phyloP scores from a whole-genome alignment of 179 eudicot species.

The Spergularia azorica region DNA sequence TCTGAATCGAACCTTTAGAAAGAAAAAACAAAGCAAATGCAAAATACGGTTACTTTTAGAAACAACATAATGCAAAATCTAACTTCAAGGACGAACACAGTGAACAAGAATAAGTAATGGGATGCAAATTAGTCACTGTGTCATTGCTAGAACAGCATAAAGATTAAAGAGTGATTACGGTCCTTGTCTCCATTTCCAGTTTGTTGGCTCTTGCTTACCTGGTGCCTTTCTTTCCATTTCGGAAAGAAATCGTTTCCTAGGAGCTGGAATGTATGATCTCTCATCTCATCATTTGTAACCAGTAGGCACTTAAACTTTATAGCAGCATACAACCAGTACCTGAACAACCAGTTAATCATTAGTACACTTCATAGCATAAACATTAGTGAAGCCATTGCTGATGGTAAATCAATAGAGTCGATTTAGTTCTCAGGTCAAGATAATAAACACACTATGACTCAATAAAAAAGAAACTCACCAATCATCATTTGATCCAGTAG shows the following conservation, averaged over 20 bases:
- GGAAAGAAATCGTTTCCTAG: slow-evolving; percentile 90
- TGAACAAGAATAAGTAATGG: not conserved
- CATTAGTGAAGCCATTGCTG: not conserved
- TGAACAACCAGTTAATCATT: slow-evolving; percentile 35
- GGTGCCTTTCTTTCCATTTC: slow-evolving; percentile 97
- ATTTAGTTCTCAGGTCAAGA: not conserved
- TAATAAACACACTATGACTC: not conserved
- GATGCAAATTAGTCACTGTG: not conserved
- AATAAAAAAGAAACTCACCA: slow-evolving; percentile 54
- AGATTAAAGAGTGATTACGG: too few relatives aligned
- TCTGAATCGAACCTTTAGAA: slow-evolving; percentile 68
- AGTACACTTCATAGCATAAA: not conserved
- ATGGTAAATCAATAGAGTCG: not conserved
- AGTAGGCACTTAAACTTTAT: slow-evolving; percentile 76
- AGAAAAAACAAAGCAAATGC: slow-evolving; percentile 5
- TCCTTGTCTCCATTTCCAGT: not conserved
- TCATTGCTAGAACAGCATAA: not conserved
- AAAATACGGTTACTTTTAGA: not conserved
- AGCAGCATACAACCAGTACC: slow-evolving; percentile 99
- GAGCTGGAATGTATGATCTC: slow-evolving; percentile 86
- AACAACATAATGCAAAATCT: not conserved
- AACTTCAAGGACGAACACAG: not conserved
- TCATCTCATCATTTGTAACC: slow-evolving; percentile 94
- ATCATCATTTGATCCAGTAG: slow-evolving; percentile 95
- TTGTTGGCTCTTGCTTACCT: slow-evolving; percentile 43